Base-by-base conservation (phyloP, 192 early-diverging fungal species). In the Linnemannia exigua region DNA sequence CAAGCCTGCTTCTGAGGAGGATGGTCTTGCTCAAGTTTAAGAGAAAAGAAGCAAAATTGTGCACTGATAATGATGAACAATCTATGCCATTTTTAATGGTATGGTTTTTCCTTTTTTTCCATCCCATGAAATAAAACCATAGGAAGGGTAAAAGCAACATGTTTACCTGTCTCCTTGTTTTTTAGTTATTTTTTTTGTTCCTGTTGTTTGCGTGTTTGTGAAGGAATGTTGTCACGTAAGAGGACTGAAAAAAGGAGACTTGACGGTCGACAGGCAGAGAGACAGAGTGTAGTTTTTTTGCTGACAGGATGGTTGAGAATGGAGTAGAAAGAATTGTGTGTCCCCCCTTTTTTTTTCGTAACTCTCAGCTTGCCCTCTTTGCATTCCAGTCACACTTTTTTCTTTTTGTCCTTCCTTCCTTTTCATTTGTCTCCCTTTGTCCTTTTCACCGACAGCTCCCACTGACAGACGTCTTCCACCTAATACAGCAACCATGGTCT, bases 21-120 rank as follows among this genome's bases (percentile, higher is more conserved):
- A 83, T 33, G 54, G 72, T 35, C 72, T 75, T 36, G 38, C 82
- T 22, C 71, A 74, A 33, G 84, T 80, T 58, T 86, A 80, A 54
- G 22, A n/a, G 17, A 54, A 54, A 67, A 12, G 48, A 4, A 9
- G 22, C 51, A n/a, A 25, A 54, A n/a, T n/a, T n/a, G 58, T 11
- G 58, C 11, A 3, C 9, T 61, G 22, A 28, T 54, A 25, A 50
- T 50, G 48, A 2, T 50, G 25, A 31, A 4, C 31, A 8, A 15
- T 63, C n/a, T 31, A 63, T 63, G 3, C 17, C 28, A 63, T 63
- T 12, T 1, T 15, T 15, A 3, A 2, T 8, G 3, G 15, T 31
- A 8, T 20, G n/a, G 12, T 31, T 63, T 2, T 3, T 63, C 14
- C 8, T 63, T 63, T 31, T 31, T 25, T 2, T 63, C n/a, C 9